Percentiles rank a stretch among this genome's conserved stretches.
Conservation (phyloP, 768 basidiomycete species). For the Lanmaoa rubissima region DNA sequence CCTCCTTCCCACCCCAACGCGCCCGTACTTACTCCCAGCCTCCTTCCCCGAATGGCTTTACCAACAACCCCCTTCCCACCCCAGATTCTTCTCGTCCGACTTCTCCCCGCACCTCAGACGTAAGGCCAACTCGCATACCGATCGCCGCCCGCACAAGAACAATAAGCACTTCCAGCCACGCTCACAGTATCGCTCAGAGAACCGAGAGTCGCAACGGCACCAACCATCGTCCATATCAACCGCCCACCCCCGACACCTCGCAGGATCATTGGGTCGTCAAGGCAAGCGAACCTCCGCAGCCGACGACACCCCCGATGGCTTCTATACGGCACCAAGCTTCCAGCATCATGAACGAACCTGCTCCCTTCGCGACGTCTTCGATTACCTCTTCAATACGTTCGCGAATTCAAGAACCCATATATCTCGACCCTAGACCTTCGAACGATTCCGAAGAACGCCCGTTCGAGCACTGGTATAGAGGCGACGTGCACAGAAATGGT, state of each 20-base stretch:
- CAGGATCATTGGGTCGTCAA: conserved; percentile 32
- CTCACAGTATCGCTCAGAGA: conserved; percentile 35
- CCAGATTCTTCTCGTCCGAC: conserved; percentile 41
- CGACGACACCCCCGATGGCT: conserved; percentile 33
- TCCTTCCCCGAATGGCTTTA: conserved; percentile 31
- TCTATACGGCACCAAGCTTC: conserved; percentile 40
- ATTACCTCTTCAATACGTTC: conserved; percentile 44
- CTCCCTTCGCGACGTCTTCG: conserved; percentile 54
- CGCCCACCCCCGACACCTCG: conserved; percentile 28
- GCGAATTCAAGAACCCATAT: conserved; percentile 32
- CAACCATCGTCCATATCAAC: conserved; percentile 22
- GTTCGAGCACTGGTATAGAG: conserved; percentile 89
- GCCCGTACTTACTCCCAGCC: conserved; percentile 65
- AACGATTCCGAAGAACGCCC: conserved; percentile 79
- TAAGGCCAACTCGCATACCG: conserved; percentile 50
- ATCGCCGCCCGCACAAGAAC: conserved; percentile 41
- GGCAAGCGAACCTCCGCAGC: conserved; percentile 30
- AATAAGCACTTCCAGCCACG: conserved; percentile 40
- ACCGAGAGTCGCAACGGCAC: conserved; percentile 36
- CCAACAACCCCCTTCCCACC: conserved; percentile 30
- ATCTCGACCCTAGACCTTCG: conserved; percentile 49
- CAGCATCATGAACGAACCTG: conserved; percentile 59
- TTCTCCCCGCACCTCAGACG: conserved; percentile 43
- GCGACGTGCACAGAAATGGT: conserved; percentile 81
- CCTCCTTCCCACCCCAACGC: conserved; percentile 43